Percentiles rank a stretch among this genome's conserved stretches.
These are phyloP conservation scores for Candida patagonica DNA, from an alignment of 805 yeast species.

Conservation along the genomic window DNA sequence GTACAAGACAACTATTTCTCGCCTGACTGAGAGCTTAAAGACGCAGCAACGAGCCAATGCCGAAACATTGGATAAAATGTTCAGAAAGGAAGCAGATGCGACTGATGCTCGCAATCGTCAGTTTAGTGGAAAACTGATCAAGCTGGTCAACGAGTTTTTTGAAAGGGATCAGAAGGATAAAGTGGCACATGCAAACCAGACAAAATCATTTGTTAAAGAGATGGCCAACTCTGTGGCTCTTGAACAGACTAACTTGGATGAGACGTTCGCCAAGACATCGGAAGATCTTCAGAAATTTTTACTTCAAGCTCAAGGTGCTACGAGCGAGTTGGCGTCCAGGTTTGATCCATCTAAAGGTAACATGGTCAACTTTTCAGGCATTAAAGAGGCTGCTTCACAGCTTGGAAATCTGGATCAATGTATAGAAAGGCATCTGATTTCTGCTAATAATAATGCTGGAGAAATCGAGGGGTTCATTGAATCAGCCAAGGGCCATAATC, in stretches of 20 bases:
- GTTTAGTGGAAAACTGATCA: constrained; percentile 1
- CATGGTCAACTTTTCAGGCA: not conserved
- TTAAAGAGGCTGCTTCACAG: not conserved
- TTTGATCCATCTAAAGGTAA: not conserved
- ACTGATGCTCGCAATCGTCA: constrained; percentile 2
- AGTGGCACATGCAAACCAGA: too few species aligned
- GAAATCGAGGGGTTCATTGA: constrained; percentile 2
- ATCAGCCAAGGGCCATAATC: constrained; percentile 1
- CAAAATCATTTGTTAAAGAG: not conserved
- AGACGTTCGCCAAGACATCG: not conserved
- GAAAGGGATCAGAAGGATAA: not conserved
- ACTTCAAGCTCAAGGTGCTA: not conserved
- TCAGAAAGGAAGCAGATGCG: constrained; percentile 3
- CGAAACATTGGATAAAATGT: not conserved
- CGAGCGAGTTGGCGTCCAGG: not conserved
- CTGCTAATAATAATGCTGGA: not conserved
- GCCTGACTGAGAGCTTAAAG: not conserved
- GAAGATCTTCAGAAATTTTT: not conserved
- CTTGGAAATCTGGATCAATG: not conserved
- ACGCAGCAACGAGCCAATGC: not conserved
- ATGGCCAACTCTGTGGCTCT: not conserved
- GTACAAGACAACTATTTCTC: not conserved
- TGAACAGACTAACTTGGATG: not conserved
- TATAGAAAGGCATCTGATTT: not conserved
- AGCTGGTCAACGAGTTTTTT: constrained; percentile 5